A percentile compares a stretch with the other conserved stretches of the same genome.
These are phyloP conservation scores for Encephalitozoon hellem DNA, from an alignment of 371 early-diverging fungal genomes.

Conservation along the genomic window DNA sequence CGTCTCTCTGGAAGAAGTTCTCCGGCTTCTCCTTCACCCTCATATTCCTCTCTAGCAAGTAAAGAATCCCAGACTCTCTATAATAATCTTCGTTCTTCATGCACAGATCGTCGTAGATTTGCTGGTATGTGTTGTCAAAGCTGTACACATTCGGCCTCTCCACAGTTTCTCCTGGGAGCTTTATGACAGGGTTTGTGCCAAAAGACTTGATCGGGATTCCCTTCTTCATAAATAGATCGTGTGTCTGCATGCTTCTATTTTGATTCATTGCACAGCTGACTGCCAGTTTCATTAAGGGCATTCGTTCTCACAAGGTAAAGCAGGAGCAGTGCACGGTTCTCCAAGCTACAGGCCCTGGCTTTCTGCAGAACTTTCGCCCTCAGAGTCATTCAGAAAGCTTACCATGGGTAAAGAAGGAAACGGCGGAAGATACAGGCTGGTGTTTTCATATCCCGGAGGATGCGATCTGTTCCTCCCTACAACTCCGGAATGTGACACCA, in stretches of 20 bases:
- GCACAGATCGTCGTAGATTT: conserved; percentile 72
- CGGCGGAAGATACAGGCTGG: conserved; percentile 16
- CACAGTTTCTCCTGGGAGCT: conserved; percentile 77
- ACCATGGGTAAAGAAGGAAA: conserved; percentile 7
- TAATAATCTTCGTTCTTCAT: conserved; percentile 68
- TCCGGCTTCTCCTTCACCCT: conserved; percentile 78
- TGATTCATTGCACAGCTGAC: conserved; percentile 89
- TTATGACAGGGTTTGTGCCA: conserved; percentile 77
- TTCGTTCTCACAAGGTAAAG: background rate
- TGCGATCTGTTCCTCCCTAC: conserved; percentile 6
- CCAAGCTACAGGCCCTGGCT: background rate
- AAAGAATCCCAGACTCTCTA: conserved; percentile 70
- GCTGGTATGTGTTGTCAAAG: conserved; percentile 79
- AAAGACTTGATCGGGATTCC: conserved; percentile 71
- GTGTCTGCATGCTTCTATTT: conserved; percentile 90
- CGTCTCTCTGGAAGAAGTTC: conserved; percentile 67
- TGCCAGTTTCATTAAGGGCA: conserved; percentile 64
- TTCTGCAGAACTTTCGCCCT: conserved; percentile 1
- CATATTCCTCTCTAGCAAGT: conserved; percentile 79
- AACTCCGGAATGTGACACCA: background rate
- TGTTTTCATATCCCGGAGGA: conserved; percentile 12
- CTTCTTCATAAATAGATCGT: conserved; percentile 68
- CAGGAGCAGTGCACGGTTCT: background rate
- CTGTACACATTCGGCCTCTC: conserved; percentile 76
- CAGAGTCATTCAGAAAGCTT: background rate